Percentiles rank a stretch among this genome's conserved stretches.
Conservation (phyloP, 2,329 filamentous ascomycete genomes). For the Pezicula neosporulosa region DNA sequence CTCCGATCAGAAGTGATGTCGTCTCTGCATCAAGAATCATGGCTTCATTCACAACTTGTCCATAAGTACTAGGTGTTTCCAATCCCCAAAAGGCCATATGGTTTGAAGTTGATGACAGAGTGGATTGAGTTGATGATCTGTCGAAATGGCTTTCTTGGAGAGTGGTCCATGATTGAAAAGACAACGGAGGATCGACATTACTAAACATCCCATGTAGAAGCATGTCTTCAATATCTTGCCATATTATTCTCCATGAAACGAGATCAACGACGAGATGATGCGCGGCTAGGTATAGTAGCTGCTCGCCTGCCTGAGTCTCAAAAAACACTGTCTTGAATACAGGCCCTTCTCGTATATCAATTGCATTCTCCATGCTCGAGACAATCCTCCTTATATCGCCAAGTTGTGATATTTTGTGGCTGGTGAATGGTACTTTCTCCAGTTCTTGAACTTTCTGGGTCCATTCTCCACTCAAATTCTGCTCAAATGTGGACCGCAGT, state of each 20-base stretch:
- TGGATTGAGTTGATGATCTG: too few species aligned
- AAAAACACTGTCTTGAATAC: constrained; percentile 2
- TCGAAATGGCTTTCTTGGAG: too few species aligned
- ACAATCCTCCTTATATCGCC: not conserved
- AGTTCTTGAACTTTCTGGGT: constrained; percentile 26
- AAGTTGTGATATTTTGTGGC: not conserved
- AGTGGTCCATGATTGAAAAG: constrained; percentile 30
- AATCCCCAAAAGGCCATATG: too few species aligned
- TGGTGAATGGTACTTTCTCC: not conserved
- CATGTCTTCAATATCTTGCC: constrained; percentile 30
- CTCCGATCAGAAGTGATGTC: too few species aligned
- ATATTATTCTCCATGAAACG: constrained; percentile 32
- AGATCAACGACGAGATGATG: constrained; percentile 27
- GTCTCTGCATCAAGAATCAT: too few species aligned
- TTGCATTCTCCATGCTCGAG: not conserved
- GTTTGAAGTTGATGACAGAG: too few species aligned
- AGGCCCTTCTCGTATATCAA: constrained; percentile 3
- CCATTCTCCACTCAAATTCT: constrained; percentile 23
- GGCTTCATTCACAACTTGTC: too few species aligned
- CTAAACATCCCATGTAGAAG: not conserved
- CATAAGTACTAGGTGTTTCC: too few species aligned
- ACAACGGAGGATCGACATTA: not conserved
- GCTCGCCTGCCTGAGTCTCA: not conserved
- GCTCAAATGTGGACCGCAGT: constrained; percentile 31
- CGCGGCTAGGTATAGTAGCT: constrained; percentile 8